Base-by-base conservation (phyloP, 257 asterid species). In the Capsicum chinense region DNA sequence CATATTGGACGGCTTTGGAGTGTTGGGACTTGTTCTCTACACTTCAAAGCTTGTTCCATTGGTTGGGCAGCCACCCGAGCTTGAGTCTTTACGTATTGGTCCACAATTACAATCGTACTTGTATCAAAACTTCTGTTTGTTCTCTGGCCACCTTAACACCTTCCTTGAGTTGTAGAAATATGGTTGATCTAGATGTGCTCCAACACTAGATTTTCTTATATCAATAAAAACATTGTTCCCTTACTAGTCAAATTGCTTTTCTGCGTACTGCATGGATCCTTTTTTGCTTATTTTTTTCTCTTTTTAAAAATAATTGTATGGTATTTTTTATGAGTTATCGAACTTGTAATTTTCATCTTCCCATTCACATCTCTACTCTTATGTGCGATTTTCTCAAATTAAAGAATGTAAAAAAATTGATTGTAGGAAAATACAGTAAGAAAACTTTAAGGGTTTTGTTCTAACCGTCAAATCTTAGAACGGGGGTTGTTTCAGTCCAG, bases 261-360 rank as follows among this genome's bases (percentile, higher is more conserved):
- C 44, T 26, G 44, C 70, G 26, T 64, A 64, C 4, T 64, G 70
- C 17, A 26, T 10, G 44, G 44, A 9, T 26, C 15, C 33, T 64
- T 13, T 64, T 64, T 10, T 64, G 44, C 70, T 66, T 33, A 66
- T 11, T 5, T 66, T 66, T 33, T 3, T 16, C 5, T 39, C 14
- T 33, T 64, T 64, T 64, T 26, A 5, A 33, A 33, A 66, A 33
- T 66, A 33, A 66, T 66, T 66, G n/a, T 64, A 13, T 13, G 47
- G 73, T 13, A n/a, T 17, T 33, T 64, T 62, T 66, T 6, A 66
- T n/a, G 9, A 66, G 42, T 66, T 66, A 17, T 12, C 33, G 44
- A 66, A 66, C 48, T 66, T 66, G 73, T 66, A 33, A 66, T 66
- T 33, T 66, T 66, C n/a, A 14, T 66, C 33, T 11, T 66, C 73